Evolutionary conservation across 1,139 yeast species (phyloP).

Genomic region (Suhomyces maxii): DNA sequence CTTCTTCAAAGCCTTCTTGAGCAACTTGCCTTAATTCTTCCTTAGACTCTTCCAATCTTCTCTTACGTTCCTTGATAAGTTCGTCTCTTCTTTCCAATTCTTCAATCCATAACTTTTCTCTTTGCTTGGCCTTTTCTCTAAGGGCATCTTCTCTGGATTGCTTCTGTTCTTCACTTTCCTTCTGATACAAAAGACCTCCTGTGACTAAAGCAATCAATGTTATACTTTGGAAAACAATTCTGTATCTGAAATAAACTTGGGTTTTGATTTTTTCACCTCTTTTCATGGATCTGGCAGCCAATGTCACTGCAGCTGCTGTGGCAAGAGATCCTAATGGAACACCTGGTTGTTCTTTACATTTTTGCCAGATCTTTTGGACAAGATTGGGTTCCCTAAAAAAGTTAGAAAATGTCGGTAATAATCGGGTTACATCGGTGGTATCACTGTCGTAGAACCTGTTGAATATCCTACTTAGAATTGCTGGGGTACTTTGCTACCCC

Average conservation of each 20-base stretch:
- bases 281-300: constrained; percentile 77
- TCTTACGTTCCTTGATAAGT: constrained; percentile 65
- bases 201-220: constrained; percentile 79
- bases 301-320: constrained; percentile 75
- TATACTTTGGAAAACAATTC: constrained; percentile 82
- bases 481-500: too few species aligned
- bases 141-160: constrained; percentile 60
- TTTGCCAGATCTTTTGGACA: constrained; percentile 21
- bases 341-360: constrained; percentile 69
- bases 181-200: constrained; percentile 70
- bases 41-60: constrained; percentile 40
- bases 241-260: constrained; percentile 84
- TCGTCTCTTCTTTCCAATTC: constrained; percentile 83
- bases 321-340: constrained; percentile 80
- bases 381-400: constrained; percentile 21
- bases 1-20: constrained; percentile 37
- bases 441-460: too few species aligned
- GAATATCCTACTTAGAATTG: too few species aligned
- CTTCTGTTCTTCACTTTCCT: constrained; percentile 38
- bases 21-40: constrained; percentile 42
- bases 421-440: too few species aligned
- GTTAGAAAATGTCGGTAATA: too few species aligned
- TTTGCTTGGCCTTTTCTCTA: constrained; percentile 73
- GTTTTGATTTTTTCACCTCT: constrained; percentile 74
- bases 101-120: constrained; percentile 88